A percentile compares a stretch with the other conserved stretches of the same genome.
Evolutionary conservation across 768 basidiomycete species (phyloP).

Genomic region (Coprinopsis marcescibilis): DNA sequence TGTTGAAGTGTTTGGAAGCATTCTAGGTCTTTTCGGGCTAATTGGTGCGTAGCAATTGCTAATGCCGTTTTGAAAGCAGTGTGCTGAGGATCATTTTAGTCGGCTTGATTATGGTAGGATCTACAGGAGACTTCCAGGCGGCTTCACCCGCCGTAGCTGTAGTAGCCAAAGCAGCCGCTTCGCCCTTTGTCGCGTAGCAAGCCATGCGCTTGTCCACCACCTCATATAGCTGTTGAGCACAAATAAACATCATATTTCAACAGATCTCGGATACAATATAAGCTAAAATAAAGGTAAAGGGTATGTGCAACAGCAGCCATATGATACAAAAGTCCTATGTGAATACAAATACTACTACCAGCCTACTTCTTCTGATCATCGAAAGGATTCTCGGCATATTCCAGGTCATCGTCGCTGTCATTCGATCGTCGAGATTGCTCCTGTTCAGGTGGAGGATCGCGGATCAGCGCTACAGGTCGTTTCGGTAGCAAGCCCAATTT

Average conservation of each 20-base stretch:
- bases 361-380: conserved; percentile 42
- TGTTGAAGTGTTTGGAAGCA: conserved; percentile 90
- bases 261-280: too few relatives aligned
- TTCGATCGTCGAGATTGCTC: conserved; percentile 16
- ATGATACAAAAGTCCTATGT: too few relatives aligned
- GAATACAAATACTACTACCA: too few relatives aligned
- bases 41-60: conserved; percentile 57
- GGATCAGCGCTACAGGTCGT: conserved; percentile 54
- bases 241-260: too few relatives aligned
- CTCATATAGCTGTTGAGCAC: too few relatives aligned
- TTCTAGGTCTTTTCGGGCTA: conserved; percentile 87
- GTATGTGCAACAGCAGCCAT: too few relatives aligned
- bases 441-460: conserved; percentile 18
- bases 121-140: conserved; percentile 53
- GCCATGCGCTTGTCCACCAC: too few relatives aligned
- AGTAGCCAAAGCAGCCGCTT: conserved; percentile 28
- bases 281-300: background rate
- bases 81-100: conserved; percentile 36
- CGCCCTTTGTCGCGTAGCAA: conserved; percentile 38
- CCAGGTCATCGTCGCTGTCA: conserved; percentile 51
- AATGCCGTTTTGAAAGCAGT: background rate
- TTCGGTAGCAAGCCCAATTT: conserved; percentile 71
- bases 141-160: conserved; percentile 27
- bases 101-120: conserved; percentile 72
- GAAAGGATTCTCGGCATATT: conserved; percentile 73